Evolutionary conservation across 2,329 filamentous ascomycete species (phyloP).

Genomic region (Monosporascus cannonballus): DNA sequence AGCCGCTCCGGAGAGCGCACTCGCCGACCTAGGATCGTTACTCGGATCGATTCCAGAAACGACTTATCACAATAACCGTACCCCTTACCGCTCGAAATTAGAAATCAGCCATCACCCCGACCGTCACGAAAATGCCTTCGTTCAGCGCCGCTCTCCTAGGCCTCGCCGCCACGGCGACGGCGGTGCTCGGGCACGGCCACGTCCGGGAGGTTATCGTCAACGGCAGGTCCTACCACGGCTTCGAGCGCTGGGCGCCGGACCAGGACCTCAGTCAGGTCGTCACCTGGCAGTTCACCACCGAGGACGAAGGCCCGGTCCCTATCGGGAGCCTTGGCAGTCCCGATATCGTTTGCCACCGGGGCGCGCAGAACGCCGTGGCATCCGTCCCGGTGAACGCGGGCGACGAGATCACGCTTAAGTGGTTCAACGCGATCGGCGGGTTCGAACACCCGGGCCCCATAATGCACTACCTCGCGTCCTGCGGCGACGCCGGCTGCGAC

Average conservation of each 20-base stretch:
- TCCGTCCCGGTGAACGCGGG: conserved; percentile 17
- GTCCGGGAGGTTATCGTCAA: conserved; percentile 13
- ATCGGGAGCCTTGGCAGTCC: conserved; percentile 5
- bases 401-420: conserved; percentile 19
- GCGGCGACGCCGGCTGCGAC: conserved; percentile 24
- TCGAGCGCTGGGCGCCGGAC: conserved; percentile 26
- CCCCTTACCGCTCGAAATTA: no score
- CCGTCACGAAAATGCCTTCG: conserved; percentile 7
- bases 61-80: no score
- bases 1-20: no score
- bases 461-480: conserved; percentile 30
- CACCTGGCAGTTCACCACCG: conserved; percentile 18
- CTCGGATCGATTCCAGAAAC: no score
- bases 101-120: no score
- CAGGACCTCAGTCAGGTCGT: conserved; percentile 17
- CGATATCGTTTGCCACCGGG: conserved; percentile 15
- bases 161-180: conserved; percentile 4
- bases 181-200: conserved; percentile 14
- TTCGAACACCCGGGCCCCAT: conserved; percentile 21
- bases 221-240: conserved; percentile 12
- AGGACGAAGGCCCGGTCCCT: conserved; percentile 14
- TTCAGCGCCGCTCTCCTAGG: conserved; percentile 4
- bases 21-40: no score
- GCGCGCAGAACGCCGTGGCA: conserved; percentile 10
- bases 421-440: conserved; percentile 16